These are phyloP conservation scores for Akanthomyces uredinophilus DNA, from an alignment of 2,329 filamentous ascomycete genomes.

Conservation along the genomic window DNA sequence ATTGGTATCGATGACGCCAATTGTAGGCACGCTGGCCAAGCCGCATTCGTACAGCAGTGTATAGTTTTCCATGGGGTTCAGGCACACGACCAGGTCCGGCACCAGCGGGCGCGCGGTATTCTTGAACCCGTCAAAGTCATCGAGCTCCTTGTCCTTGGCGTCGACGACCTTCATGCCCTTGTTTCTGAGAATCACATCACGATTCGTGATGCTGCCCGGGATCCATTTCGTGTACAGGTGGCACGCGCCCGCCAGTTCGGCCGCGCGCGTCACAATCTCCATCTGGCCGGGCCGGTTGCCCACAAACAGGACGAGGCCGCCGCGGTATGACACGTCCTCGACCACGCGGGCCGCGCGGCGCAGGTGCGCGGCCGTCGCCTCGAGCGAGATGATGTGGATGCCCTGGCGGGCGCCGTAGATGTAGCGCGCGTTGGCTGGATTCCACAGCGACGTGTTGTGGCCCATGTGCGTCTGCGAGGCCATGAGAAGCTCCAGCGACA, in stretches of 20 bases:
- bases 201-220: conserved; percentile 87
- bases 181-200: conserved; percentile 74
- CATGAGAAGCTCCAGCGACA: conserved; percentile 87
- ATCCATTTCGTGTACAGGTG: conserved; percentile 93
- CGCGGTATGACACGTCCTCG: conserved; percentile 74
- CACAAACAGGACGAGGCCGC: conserved; percentile 84
- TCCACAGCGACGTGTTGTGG: conserved; percentile 87
- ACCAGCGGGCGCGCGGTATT: conserved; percentile 61
- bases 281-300: conserved; percentile 81
- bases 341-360: conserved; percentile 92
- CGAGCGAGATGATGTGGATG: conserved; percentile 89
- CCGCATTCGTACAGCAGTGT: conserved; percentile 88
- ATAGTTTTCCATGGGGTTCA: conserved; percentile 92
- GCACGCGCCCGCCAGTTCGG: conserved; percentile 70
- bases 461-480: conserved; percentile 85
- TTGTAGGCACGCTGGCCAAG: conserved; percentile 81
- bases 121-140: conserved; percentile 62
- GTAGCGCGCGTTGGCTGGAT: conserved; percentile 88
- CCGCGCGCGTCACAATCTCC: conserved; percentile 73
- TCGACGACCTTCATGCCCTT: conserved; percentile 72
- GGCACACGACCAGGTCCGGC: conserved; percentile 84
- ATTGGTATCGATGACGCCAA: conserved; percentile 92
- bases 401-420: conserved; percentile 87
- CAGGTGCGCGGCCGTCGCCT: conserved; percentile 81
- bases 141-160: conserved; percentile 56